Evolutionary conservation across 2,329 filamentous ascomycete species (phyloP).

Genomic region (Aspergillus aculeatus): DNA sequence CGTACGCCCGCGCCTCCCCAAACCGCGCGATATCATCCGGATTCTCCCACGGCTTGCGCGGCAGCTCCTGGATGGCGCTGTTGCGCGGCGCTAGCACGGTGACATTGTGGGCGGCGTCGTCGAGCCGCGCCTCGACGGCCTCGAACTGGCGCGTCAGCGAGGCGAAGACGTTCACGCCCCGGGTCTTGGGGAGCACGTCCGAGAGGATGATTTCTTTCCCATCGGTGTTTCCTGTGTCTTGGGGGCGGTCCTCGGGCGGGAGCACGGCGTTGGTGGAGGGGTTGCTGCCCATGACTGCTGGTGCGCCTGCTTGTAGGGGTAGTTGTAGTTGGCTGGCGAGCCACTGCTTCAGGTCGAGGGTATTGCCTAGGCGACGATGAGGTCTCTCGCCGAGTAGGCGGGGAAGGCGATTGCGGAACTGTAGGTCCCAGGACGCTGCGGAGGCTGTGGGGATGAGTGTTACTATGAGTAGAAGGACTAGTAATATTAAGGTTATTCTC

Average conservation of each 20-base stretch:
- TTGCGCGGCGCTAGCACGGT: conserved; percentile 89
- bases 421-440: conserved; percentile 12
- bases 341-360: conserved; percentile 20
- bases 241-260: conserved; percentile 22
- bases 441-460: conserved; percentile 15
- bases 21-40: conserved; percentile 67
- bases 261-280: conserved; percentile 25
- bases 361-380: conserved; percentile 13
- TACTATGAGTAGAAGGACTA: conserved; percentile 4
- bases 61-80: conserved; percentile 71
- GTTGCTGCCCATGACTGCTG: conserved; percentile 10
- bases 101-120: conserved; percentile 65
- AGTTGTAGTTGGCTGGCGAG: conserved; percentile 26
- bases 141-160: conserved; percentile 75
- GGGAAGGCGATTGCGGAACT: conserved; percentile 22
- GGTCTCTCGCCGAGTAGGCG: conserved; percentile 17
- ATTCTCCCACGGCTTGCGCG: conserved; percentile 72
- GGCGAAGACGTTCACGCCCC: conserved; percentile 80
- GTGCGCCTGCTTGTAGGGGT: conserved; percentile 20
- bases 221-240: conserved; percentile 45
- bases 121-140: conserved; percentile 65
- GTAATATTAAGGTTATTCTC: background rate
- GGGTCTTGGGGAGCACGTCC: conserved; percentile 78
- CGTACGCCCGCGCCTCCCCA: conserved; percentile 68
- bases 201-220: conserved; percentile 62